Evolutionary conservation across 257 asterid genomes (phyloP), one percentile per base, ranked within the genome.

Genomic region (Capsicum baccatum): DNA sequence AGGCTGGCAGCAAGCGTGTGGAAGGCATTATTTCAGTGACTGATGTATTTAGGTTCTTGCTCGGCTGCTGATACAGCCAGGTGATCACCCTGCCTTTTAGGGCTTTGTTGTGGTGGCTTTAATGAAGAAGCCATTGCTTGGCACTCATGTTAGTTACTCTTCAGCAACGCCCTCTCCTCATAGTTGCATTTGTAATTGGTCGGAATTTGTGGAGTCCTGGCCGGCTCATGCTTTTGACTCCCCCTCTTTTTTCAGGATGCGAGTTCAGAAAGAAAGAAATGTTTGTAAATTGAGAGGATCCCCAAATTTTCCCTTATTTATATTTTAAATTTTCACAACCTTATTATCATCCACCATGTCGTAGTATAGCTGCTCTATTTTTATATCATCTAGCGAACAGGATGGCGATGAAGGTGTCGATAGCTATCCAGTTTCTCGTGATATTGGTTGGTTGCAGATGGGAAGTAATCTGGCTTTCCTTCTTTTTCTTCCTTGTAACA

Each of bases 1-100:
- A 93, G 89, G 94, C 95, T 39, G 97, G 97, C 57, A 92, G 94
- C 85, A 93, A 90, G 88, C 95, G 94, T 1, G 93, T 93, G 52
- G 97, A 93, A 86, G 97, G 97, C 54, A 91, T 93, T 56, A 87
- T 93, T 82, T 91, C 95, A 9, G 83, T 91, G 84, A 92, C 92
- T 42, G 95, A 93, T 35, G 92, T 93, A 88, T 89, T 93, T 90
- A 88, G 83, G 73, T 93, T 92, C 91, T 86, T 93, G 87, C 87
- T 93, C 63, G 90, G 92, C 80, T 89, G 91, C 83, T 85, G 87
- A 87, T 84, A 56, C 67, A 84, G 58, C 69, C 10, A 52, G 79
- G 83, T 81, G 58, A n/a, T 64, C 60, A 26, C 84, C 84, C 69
- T 19, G 16, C 73, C 69, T 71, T 81, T 35, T 89, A 78, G 86